Evolutionary conservation across 2,329 filamentous ascomycete genomes (phyloP).

Genomic region (Exophiala calicioides): DNA sequence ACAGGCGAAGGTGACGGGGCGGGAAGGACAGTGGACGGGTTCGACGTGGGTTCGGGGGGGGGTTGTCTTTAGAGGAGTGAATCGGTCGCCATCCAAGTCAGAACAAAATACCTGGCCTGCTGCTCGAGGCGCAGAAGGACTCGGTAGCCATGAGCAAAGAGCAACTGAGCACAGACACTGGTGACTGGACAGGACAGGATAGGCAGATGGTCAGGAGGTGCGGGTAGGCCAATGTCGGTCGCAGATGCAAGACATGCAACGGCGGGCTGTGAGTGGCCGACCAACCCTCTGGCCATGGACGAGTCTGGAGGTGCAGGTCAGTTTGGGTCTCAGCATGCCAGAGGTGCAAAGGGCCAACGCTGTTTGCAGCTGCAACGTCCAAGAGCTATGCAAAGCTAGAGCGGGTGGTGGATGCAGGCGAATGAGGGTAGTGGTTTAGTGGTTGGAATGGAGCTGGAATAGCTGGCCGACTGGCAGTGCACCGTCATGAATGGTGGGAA

Average conservation of each 20-base stretch:
- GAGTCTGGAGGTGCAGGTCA: conserved; percentile 5
- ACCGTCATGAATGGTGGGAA: conserved; percentile 23
- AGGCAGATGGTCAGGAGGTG: conserved; percentile 30
- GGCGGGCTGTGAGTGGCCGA: conserved; percentile 28
- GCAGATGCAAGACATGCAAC: conserved; percentile 29
- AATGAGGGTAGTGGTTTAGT: conserved; percentile 10
- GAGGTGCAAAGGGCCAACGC: conserved; percentile 8
- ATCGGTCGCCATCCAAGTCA: conserved; percentile 19
- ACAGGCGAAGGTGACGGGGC: conserved; percentile 6
- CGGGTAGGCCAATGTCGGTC: conserved; percentile 25
- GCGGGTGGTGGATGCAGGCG: conserved; percentile 24
- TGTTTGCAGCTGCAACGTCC: conserved; percentile 17
- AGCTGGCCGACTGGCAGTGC: conserved; percentile 5
- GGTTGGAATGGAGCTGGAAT: conserved; percentile 18
- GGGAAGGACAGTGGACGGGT: conserved; percentile 16
- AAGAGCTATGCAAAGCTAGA: conserved; percentile 27
- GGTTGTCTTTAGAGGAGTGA: conserved; percentile 16
- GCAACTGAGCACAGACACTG: conserved; percentile 23
- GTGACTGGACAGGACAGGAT: conserved; percentile 7
- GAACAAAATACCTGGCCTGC: conserved; percentile 24
- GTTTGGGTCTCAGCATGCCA: no score
- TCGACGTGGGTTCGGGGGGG: conserved; percentile 8
- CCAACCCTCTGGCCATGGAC: conserved; percentile 18
- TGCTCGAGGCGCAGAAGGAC: conserved; percentile 24
- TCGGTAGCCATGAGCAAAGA: conserved; percentile 24